Evolutionary conservation across 164 flowering plant species (phyloP), one percentile per base, ranked within the genome.

Genomic region (Umbilicus rupestris): DNA sequence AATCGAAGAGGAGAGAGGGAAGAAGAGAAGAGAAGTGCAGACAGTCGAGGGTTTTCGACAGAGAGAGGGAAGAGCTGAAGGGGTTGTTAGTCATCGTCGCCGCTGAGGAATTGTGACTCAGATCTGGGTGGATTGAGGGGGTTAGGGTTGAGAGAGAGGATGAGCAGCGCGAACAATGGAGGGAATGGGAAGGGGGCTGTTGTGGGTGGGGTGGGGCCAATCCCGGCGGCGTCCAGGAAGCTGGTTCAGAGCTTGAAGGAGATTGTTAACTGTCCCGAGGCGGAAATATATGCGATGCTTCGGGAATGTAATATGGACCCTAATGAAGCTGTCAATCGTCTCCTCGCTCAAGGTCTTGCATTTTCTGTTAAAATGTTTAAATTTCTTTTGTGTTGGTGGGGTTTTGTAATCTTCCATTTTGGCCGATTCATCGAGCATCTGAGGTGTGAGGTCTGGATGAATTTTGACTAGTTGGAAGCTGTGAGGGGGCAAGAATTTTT

Each of bases 261-360:
- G 89, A 86, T 95, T 72, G 95, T 95, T 20, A 80, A 79, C 77
- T 77, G 75, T 37, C 71, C 92, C 7, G 92, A 85, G 29, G 63
- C 46, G n/a, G 92, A 87, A 89, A 87, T 87, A 84, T 85, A 87
- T 60, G 84, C 87, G 14, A 73, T 71, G 70, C 89, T 87, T 19
- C 85, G 81, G 62, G 92, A 87, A 29, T 85, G 97, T 73, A 84
- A 92, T 71, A 92, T 95, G 98, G 96, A 95, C 88, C 97, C 97
- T 68, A 78, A 92, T 75, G 99, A 92, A 46, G 78, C 99, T 71
- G 88, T 88, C 29, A 78, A 81, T 65, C 82, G 95, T 60, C 88
- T 95, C 39, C 91, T 92, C 65, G 63, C 91, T n/a, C 96, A 86
- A 86, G 99, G 99, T 95, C 35, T 31, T 20, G 1, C 39, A n/a